Evolutionary conservation across 2,329 filamentous ascomycete species (phyloP), one percentile per base, ranked within the genome.

Genomic region (Cladosporium austrohemisphaericum): DNA sequence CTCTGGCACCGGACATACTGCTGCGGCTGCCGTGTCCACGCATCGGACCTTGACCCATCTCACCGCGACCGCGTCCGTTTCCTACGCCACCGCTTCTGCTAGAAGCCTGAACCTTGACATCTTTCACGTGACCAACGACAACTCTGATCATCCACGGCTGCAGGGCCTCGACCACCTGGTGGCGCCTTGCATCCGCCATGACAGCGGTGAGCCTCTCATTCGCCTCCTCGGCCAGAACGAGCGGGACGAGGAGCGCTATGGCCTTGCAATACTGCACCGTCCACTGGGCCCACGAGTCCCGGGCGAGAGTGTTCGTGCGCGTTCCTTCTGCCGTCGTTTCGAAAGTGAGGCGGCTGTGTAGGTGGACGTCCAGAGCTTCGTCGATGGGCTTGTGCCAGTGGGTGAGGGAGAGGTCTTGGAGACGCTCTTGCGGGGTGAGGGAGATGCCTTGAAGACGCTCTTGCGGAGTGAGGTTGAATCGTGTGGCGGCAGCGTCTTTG

Each of bases 361-460:
- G 19, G 41, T 45, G 41, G 9, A 35, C 29, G 7, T 36, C 31
- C 13, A 45, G 31, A 10, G 41, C 41, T 14, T 33, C 29, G 20
- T 33, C 31, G 31, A 35, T 33, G 29, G 29, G 41, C 13, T 45
- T n/a, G 29, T 23, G 7, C 41, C 41, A 45, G 31, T 35, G 29
- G 29, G 10, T 5, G 31, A 45, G 20, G 22, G 41, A 35, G 4
- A 16, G 3, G 29, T 31, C 14, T 13, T 45, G 29, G 10, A 45
- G 41, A 19, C 18, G 29, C 4, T 33, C 31, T 36, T 45, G 29
- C 6, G 22, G 20, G 20, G 41, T 45, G 37, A 40, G 23, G 22
- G 3, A 8, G n/a, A 10, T 6, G 8, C n/a, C 26, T 23, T 9
- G 20, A 22, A n/a, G 7, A n/a, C 4, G 16, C 13, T 36, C 9